Percentiles rank a stretch among this genome's conserved stretches.
phyloP scores from a whole-genome alignment of 805 yeast species.

The Cyberlindnera galapagoensis region DNA sequence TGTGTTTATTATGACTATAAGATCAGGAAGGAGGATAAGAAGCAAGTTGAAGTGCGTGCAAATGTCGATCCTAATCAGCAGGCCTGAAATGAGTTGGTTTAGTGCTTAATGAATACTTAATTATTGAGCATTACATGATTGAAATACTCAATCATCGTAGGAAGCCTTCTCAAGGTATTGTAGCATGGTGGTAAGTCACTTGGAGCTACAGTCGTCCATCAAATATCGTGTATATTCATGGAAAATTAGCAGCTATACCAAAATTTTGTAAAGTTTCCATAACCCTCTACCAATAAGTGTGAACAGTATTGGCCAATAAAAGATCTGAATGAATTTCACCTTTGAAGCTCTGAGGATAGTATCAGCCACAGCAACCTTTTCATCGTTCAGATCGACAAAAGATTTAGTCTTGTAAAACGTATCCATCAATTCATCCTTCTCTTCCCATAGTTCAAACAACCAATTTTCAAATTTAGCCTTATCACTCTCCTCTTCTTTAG shows the following conservation, averaged over 20 bases:
- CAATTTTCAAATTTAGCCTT: constrained; percentile 58
- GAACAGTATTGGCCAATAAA: constrained; percentile 26
- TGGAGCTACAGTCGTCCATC: no score
- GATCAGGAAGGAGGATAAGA: constrained; percentile 1
- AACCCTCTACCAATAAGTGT: constrained; percentile 14
- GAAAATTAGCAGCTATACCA: no score
- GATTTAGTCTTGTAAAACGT: constrained; percentile 49
- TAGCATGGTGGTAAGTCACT: no score
- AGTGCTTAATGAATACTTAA: no score
- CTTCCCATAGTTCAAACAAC: constrained; percentile 68
- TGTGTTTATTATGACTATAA: constrained; percentile 47
- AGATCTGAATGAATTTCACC: constrained; percentile 26
- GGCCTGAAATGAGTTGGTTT: no score
- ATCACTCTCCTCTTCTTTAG: constrained; percentile 33
- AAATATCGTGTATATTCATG: no score
- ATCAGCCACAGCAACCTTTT: constrained; percentile 8
- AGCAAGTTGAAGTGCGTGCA: no score
- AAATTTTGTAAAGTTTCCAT: no score
- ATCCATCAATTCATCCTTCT: constrained; percentile 71
- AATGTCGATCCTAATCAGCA: no score
- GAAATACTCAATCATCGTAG: no score
- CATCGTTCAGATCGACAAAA: constrained; percentile 29
- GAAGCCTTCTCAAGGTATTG: no score
- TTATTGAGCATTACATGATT: no score
- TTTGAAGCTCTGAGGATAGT: constrained; percentile 18